Conservation (phyloP, 192 early-diverging fungal species). For the Backusella luteola region DNA sequence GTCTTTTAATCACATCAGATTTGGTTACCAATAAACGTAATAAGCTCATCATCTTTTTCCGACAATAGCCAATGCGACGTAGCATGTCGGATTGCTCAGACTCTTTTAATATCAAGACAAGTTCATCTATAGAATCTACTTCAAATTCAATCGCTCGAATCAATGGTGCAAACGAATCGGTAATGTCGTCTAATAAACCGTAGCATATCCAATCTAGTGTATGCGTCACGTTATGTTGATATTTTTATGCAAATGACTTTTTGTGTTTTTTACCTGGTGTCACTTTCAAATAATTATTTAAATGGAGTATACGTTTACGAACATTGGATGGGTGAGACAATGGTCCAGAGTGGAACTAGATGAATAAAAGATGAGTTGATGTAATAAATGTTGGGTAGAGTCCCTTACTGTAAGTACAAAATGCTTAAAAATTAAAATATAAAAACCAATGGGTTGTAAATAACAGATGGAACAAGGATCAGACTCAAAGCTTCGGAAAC, state of each 20-base stretch:
- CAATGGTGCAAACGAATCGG: constrained; percentile 87
- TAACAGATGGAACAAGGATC: constrained; percentile 62
- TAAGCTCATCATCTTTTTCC: constrained; percentile 70
- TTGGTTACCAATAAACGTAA: constrained; percentile 69
- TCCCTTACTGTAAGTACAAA: constrained; percentile 65
- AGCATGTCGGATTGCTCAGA: constrained; percentile 84
- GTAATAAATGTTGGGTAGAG: too few species aligned
- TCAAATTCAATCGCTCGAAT: constrained; percentile 88
- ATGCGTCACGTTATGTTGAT: not conserved
- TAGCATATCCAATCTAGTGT: constrained; percentile 93
- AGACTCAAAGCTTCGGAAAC: constrained; percentile 76
- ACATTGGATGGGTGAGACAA: constrained; percentile 83
- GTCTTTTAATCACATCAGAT: constrained; percentile 69
- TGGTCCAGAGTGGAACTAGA: constrained; percentile 81
- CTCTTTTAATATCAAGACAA: constrained; percentile 90
- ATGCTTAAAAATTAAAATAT: constrained; percentile 64
- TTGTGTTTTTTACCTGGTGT: constrained; percentile 59
- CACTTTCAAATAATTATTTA: constrained; percentile 77
- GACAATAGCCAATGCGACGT: constrained; percentile 68
- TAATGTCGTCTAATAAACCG: constrained; percentile 92
- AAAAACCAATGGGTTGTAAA: constrained; percentile 65
- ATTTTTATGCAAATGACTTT: constrained; percentile 16
- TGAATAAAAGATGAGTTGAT: not conserved
- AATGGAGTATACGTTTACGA: constrained; percentile 78
- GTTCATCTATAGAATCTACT: constrained; percentile 93